Percentiles rank a stretch among this genome's conserved stretches.
Conservation (phyloP, 179 eudicot species). For the Heliamphora ciliata region DNA sequence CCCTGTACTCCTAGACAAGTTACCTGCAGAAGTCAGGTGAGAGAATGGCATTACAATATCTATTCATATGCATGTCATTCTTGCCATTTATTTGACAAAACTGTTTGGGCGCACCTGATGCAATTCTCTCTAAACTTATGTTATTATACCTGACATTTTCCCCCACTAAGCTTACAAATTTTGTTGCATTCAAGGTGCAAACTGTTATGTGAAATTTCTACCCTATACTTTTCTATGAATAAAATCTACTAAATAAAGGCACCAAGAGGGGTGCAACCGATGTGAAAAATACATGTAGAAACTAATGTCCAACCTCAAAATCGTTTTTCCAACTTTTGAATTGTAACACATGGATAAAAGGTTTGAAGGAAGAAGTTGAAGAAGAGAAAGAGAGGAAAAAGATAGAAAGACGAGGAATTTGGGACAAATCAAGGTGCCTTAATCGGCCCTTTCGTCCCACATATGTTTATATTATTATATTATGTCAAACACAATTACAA, state of each 20-base stretch:
- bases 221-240: background rate
- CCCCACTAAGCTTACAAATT: background rate
- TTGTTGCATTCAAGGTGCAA: background rate
- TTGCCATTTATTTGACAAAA: background rate
- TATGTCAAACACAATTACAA: too few relatives aligned
- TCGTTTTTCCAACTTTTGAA: too few relatives aligned
- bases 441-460: too few relatives aligned
- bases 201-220: background rate
- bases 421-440: too few relatives aligned
- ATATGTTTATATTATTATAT: too few relatives aligned
- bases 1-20: constrained; percentile 30
- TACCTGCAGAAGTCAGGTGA: constrained; percentile 26
- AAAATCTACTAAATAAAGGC: background rate
- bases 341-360: too few relatives aligned
- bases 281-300: background rate
- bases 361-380: too few relatives aligned
- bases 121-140: background rate
- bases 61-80: constrained; percentile 7
- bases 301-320: background rate
- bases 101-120: background rate
- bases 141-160: background rate
- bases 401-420: too few relatives aligned
- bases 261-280: background rate
- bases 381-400: too few relatives aligned
- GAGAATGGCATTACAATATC: background rate